Percentiles rank a stretch among this genome's conserved stretches.
phyloP scores from a whole-genome alignment of 176 grass and related monocot genomes.

The Oryza glaberrima region DNA sequence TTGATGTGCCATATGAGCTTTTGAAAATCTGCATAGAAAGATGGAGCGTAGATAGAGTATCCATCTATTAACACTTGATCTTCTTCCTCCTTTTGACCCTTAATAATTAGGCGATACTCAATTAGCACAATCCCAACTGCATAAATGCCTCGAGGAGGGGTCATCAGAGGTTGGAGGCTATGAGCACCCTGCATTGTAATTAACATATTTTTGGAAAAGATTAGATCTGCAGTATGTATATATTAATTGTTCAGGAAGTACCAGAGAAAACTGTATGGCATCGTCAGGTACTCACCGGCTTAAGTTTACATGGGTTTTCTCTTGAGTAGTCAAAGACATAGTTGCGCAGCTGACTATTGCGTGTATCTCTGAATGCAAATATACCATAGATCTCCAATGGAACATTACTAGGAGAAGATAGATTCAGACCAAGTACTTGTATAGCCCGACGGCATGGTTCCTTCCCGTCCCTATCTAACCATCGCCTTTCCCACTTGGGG shows the following conservation, averaged over 20 bases:
- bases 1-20: constrained; percentile 17
- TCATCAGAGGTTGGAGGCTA: background rate
- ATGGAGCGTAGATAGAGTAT: background rate
- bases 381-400: background rate
- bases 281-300: background rate
- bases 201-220: background rate
- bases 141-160: background rate
- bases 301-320: no score
- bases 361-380: background rate
- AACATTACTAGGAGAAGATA: background rate
- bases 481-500: no score
- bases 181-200: background rate
- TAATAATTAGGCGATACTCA: background rate
- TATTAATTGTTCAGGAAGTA: background rate
- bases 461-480: background rate
- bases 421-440: background rate
- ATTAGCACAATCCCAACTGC: background rate
- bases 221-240: background rate
- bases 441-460: background rate
- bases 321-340: no score
- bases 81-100: background rate
- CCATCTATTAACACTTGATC: background rate
- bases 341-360: background rate
- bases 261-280: background rate
- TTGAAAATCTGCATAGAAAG: background rate